Conservation (phyloP, 2,329 filamentous ascomycete genomes). For the Diplodia mutila region DNA sequence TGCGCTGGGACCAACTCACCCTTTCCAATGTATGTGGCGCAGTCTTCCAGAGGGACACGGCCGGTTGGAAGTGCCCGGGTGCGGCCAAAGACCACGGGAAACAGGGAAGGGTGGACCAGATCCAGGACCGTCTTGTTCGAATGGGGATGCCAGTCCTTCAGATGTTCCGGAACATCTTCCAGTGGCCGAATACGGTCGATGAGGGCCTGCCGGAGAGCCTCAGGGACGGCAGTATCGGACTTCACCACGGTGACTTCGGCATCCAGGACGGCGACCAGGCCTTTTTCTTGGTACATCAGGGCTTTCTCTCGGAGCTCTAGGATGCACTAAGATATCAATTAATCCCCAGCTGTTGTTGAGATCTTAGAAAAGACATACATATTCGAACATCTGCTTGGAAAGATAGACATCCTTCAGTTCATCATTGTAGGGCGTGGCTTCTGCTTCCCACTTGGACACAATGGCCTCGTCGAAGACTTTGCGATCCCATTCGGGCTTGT, state of each 20-base stretch:
- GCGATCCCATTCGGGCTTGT: conserved; percentile 46
- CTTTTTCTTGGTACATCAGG: conserved; percentile 45
- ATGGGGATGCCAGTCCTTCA: conserved; percentile 65
- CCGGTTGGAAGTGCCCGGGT: conserved; percentile 39
- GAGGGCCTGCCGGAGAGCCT: conserved; percentile 48
- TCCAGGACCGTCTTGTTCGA: conserved; percentile 62
- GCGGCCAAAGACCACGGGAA: conserved; percentile 60
- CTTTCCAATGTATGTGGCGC: conserved; percentile 36
- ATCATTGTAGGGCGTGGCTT: conserved; percentile 27
- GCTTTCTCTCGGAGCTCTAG: conserved; percentile 58
- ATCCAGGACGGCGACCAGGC: conserved; percentile 53
- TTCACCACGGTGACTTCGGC: conserved; percentile 54
- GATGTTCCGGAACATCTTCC: conserved; percentile 54
- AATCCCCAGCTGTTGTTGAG: no score
- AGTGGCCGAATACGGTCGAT: conserved; percentile 51
- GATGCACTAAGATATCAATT: conserved; percentile 31
- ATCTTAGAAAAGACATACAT: background rate
- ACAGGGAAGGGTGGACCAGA: conserved; percentile 67
- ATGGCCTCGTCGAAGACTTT: conserved; percentile 44
- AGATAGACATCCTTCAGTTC: background rate
- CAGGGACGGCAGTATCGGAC: conserved; percentile 53
- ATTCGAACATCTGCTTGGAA: conserved; percentile 10
- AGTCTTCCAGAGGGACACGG: conserved; percentile 36
- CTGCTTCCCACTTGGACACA: conserved; percentile 39
- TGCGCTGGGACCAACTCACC: conserved; percentile 32